These are phyloP conservation scores for Pichia manshurica DNA, from an alignment of 805 yeast genomes.

Conservation along the genomic window DNA sequence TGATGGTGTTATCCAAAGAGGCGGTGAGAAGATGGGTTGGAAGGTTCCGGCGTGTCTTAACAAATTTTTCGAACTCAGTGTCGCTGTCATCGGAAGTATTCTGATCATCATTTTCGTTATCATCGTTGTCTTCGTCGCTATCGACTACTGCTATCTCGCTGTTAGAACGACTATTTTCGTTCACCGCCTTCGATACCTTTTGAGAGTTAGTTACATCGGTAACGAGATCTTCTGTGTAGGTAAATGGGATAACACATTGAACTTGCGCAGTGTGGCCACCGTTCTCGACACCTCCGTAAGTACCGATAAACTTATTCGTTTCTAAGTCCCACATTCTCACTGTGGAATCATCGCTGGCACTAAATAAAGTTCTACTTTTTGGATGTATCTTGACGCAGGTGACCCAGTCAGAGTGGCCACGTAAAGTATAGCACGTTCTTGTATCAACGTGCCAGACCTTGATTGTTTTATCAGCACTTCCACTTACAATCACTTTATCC, in stretches of 20 bases:
- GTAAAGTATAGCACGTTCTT: conserved; percentile 82
- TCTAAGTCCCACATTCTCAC: conserved; percentile 91
- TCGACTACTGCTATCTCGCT: conserved; percentile 29
- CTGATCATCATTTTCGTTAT: neutral
- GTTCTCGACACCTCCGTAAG: conserved; percentile 68
- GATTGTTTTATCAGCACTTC: conserved; percentile 87
- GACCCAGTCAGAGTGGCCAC: conserved; percentile 93
- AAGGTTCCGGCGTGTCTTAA: conserved; percentile 31
- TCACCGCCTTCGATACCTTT: conserved; percentile 8
- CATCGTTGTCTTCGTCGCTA: conserved; percentile 7
- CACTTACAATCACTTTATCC: conserved; percentile 79
- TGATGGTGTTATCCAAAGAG: conserved; percentile 87
- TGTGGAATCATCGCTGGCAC: conserved; percentile 89
- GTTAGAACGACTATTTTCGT: conserved; percentile 32
- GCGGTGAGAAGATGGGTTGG: conserved; percentile 86
- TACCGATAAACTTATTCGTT: conserved; percentile 70
- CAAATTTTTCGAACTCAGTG: conserved; percentile 13
- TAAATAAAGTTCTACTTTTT: conserved; percentile 68
- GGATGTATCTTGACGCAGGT: conserved; percentile 84
- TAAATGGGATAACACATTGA: conserved; percentile 84
- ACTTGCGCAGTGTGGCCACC: conserved; percentile 93
- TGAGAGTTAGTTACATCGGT: conserved; percentile 24
- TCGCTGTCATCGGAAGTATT: conserved; percentile 17
- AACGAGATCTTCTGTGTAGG: conserved; percentile 53
- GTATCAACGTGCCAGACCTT: conserved; percentile 96